These are phyloP conservation scores for Schizopora paradoxa DNA, from an alignment of 1,284 basidiomycete species.

Conservation along the genomic window DNA sequence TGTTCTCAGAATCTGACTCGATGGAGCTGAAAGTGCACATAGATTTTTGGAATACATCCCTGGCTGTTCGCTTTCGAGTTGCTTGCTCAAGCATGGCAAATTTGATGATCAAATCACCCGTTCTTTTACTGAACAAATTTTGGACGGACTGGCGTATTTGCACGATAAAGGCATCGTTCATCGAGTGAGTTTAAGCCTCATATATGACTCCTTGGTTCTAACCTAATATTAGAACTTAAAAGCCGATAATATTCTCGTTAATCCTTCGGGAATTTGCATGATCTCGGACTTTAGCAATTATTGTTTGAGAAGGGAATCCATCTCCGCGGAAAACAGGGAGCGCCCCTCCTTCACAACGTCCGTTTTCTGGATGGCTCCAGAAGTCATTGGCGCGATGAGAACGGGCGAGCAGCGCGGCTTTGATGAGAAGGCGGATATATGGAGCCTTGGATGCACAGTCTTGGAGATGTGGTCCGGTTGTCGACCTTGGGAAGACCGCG, in stretches of 20 bases:
- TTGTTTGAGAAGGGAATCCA: conserved; percentile 49
- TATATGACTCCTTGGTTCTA: background rate
- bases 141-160: conserved; percentile 71
- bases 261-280: conserved; percentile 67
- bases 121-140: conserved; percentile 67
- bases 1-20: background rate
- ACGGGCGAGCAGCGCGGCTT: conserved; percentile 28
- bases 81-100: conserved; percentile 59
- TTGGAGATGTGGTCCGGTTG: conserved; percentile 77
- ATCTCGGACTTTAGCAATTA: conserved; percentile 80
- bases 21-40: background rate
- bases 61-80: conserved; percentile 69
- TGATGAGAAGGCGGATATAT: conserved; percentile 67
- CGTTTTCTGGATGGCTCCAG: conserved; percentile 81
- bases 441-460: conserved; percentile 74
- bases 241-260: conserved; percentile 77
- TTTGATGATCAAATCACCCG: conserved; percentile 66
- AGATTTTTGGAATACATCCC: conserved; percentile 74
- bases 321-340: conserved; percentile 38
- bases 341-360: conserved; percentile 62
- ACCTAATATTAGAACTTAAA: conserved; percentile 53
- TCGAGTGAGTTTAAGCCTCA: conserved; percentile 37
- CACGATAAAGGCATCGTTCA: conserved; percentile 70
- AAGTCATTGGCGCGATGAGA: conserved; percentile 37
- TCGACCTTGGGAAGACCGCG: conserved; percentile 54